Evolutionary conservation across 2,329 filamentous ascomycete genomes (phyloP).

Genomic region (Nothophoma quercina): DNA sequence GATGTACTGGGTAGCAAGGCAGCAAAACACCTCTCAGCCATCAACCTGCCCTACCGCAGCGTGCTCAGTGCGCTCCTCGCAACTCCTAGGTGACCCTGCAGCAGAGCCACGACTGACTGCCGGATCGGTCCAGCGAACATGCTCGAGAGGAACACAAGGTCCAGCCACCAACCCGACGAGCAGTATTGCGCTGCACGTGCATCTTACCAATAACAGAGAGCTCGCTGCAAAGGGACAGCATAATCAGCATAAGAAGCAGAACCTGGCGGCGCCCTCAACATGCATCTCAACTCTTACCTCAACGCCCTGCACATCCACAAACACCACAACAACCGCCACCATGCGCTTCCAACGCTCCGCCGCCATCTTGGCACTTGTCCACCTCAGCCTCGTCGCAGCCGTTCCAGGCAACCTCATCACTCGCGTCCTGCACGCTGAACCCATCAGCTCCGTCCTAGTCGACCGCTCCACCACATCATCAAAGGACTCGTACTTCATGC

Average conservation of each 20-base stretch:
- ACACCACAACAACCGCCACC: not conserved
- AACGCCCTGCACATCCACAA: not conserved
- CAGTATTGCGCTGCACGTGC: not conserved
- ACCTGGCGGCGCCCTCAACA: conserved; percentile 9
- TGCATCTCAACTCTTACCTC: not conserved
- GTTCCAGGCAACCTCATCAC: not conserved
- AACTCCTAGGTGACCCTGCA: too few relatives aligned
- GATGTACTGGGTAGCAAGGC: too few relatives aligned
- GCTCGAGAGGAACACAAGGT: too few relatives aligned
- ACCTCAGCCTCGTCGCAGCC: not conserved
- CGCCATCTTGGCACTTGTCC: not conserved
- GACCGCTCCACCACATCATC: not conserved
- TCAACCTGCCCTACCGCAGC: too few relatives aligned
- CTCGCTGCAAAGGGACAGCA: not conserved
- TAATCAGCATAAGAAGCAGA: conserved; percentile 5
- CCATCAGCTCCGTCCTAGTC: not conserved
- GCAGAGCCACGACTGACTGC: too few relatives aligned
- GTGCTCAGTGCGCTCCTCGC: too few relatives aligned
- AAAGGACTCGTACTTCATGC: not conserved
- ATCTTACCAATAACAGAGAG: not conserved
- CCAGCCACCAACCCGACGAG: not conserved
- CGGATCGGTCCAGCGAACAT: too few relatives aligned
- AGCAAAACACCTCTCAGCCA: too few relatives aligned
- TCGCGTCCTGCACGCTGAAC: not conserved
- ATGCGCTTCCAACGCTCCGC: conserved; percentile 2